Conservation (phyloP, 345 rosid genomes). For the Rhizophora mangle region DNA sequence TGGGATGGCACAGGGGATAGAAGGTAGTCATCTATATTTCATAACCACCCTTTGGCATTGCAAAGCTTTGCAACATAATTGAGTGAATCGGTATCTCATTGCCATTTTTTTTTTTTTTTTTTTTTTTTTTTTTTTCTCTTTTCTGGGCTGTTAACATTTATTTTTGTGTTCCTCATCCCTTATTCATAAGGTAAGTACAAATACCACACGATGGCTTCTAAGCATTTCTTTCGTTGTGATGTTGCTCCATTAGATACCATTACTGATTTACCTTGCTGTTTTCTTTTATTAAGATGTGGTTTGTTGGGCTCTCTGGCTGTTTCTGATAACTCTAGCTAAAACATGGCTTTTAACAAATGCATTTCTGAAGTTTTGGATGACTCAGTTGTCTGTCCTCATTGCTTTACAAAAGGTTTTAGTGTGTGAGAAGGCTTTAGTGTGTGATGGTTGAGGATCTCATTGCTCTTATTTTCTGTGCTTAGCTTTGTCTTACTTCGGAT, state of each 20-base stretch:
- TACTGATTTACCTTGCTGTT: slow-evolving; percentile 3
- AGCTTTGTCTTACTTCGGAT: slow-evolving; percentile 9
- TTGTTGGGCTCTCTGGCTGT: slow-evolving; percentile 1
- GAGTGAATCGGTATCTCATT: neutral
- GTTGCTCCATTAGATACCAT: slow-evolving; percentile 1
- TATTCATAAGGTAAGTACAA: neutral
- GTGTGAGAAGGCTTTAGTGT: neutral
- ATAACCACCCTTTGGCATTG: no score
- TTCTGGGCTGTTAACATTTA: neutral
- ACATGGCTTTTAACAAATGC: neutral
- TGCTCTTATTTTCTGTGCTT: slow-evolving; percentile 3
- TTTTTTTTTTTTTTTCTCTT: no score
- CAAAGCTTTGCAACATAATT: no score
- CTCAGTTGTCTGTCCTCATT: neutral
- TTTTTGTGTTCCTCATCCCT: neutral
- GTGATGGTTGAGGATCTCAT: slow-evolving; percentile 3
- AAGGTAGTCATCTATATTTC: slow-evolving; percentile 40
- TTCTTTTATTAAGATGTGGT: slow-evolving; percentile 3
- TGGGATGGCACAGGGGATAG: slow-evolving; percentile 88
- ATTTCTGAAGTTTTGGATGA: neutral
- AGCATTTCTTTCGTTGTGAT: slow-evolving; percentile 1
- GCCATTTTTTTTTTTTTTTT: neutral
- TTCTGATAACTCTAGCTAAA: neutral
- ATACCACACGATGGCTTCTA: neutral
- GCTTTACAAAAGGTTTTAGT: neutral